These are phyloP conservation scores for Sherardia arvensis DNA, from an alignment of 257 asterid species.

Conservation along the genomic window DNA sequence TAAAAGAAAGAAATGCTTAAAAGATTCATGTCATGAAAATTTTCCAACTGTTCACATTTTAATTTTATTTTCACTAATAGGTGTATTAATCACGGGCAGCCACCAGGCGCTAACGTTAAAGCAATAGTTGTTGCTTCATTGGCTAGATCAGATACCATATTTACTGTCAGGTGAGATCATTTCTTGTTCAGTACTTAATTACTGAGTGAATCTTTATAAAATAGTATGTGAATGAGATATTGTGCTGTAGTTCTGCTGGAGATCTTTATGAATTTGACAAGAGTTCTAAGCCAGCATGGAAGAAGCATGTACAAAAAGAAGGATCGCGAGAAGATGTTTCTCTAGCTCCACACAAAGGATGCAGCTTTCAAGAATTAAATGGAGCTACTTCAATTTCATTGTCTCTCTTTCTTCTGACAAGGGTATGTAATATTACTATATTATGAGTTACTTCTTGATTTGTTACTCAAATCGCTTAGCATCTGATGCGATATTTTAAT, in stretches of 20 bases:
- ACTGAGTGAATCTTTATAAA: background rate
- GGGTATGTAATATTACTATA: constrained; percentile 25
- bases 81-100: constrained; percentile 77
- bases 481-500: background rate
- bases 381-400: constrained; percentile 41
- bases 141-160: constrained; percentile 39
- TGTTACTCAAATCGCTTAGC: background rate
- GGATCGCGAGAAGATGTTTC: constrained; percentile 31
- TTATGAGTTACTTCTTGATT: background rate
- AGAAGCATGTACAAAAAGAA: constrained; percentile 56
- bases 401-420: constrained; percentile 62
- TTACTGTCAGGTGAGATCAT: constrained; percentile 51
- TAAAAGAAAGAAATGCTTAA: background rate
- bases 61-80: constrained; percentile 15
- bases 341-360: constrained; percentile 41
- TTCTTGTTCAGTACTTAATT: too few species aligned
- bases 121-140: constrained; percentile 50
- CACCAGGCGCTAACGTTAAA: constrained; percentile 67
- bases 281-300: constrained; percentile 73
- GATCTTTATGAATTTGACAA: constrained; percentile 79
- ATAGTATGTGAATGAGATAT: constrained; percentile 8
- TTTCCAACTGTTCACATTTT: background rate
- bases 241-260: constrained; percentile 54
- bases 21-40: background rate
- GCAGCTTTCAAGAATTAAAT: constrained; percentile 38